Base-by-base conservation (phyloP, 78 protist species). In the Dictyostelium purpureum region DNA sequence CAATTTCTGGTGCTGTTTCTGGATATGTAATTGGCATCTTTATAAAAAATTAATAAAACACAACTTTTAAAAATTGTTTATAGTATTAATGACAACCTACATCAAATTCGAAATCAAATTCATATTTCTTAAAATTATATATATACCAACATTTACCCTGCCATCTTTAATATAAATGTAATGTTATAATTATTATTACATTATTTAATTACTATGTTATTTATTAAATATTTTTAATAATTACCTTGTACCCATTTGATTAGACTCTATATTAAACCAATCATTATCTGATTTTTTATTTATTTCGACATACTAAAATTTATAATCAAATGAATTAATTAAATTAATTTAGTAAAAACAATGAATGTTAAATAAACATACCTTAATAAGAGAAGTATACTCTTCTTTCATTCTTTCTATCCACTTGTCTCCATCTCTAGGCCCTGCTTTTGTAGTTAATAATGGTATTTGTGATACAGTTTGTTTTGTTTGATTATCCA, bases 11-110 rank as follows among this genome's bases (percentile, higher is more conserved):
- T 3, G 99, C 69, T 24, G 96, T 80, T 9, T 38, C 89, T 5
- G 99, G 99, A 37, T 98, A 98, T 6, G 99, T 83, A 10, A 96
- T 97, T 12, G 99, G 99, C 24, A 97, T 92, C 97, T 94, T 42
- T 43, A 52, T 19, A 26, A 42, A 10, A 2, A 12, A 2, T 28
- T 47, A 57, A 21, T 47, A 57, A 3, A 21, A 24, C 7, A 37
- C 10, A 19, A 65, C 0, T 7, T 28, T 2, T 6, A 71, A 45
- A n/a, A 26, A 9, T 1, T 19, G 21, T n/a, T 6, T 11, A 33
- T 28, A 33, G 4, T 4, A 35, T 28, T 14, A 33, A 9, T 12
- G 26, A 6, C 18, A 4, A 70, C 92, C 5, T 57, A 97, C 98
- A 45, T 98, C 99, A 77, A 98, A 98, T 94, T 97, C 95, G 28